Percentiles rank a stretch among this genome's conserved stretches.
These are phyloP conservation scores for Casuarina equisetifolia DNA, from an alignment of 306 rosid species.

Conservation along the genomic window DNA sequence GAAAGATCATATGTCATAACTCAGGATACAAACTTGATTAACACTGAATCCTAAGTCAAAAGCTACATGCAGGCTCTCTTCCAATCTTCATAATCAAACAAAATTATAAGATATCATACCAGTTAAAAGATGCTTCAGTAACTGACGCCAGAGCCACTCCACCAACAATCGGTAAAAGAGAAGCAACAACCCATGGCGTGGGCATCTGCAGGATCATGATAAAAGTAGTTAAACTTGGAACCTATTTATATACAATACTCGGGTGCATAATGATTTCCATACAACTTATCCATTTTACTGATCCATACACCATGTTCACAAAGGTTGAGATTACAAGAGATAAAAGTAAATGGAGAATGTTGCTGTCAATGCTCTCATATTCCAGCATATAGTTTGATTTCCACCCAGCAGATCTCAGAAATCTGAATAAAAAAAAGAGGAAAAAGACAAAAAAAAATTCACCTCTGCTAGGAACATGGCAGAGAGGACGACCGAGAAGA, in stretches of 20 bases:
- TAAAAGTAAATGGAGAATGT: not conserved
- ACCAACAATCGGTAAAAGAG: constrained; percentile 84
- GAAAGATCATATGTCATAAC: not conserved
- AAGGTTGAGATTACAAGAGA: not conserved
- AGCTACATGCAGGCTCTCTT: constrained; percentile 4
- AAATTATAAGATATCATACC: constrained; percentile 42
- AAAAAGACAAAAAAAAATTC: constrained; percentile 8
- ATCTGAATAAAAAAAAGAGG: not conserved
- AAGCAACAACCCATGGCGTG: constrained; percentile 74
- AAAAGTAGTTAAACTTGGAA: constrained; percentile 12
- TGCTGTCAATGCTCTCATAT: not conserved
- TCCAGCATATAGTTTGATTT: constrained; percentile 12
- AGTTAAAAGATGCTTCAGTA: constrained; percentile 90
- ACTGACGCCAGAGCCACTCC: constrained; percentile 87
- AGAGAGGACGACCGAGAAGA: constrained; percentile 86
- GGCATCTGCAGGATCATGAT: constrained; percentile 53
- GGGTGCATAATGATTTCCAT: not conserved
- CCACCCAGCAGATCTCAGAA: not conserved
- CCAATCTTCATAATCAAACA: not conserved
- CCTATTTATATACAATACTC: constrained; percentile 1
- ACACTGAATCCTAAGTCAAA: not conserved
- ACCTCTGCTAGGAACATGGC: constrained; percentile 96
- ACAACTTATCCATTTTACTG: not conserved
- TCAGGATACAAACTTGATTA: not conserved
- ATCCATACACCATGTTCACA: not conserved